phyloP scores from a whole-genome alignment of 1,284 basidiomycete species.

The Cutaneotrichosporon cyanovorans region DNA sequence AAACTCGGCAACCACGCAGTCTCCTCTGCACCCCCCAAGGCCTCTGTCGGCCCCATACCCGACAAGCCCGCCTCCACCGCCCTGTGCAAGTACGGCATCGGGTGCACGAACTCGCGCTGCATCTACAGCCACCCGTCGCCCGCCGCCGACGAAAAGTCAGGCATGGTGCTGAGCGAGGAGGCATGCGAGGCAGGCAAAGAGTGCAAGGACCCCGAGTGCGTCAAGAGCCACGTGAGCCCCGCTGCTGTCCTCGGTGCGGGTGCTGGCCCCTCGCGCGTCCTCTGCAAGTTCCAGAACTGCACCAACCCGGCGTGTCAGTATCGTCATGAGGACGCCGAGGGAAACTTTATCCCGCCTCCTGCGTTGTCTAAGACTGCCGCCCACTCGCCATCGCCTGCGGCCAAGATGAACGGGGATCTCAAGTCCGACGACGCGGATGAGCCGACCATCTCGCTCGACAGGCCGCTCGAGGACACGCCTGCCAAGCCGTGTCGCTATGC shows the following conservation, averaged over 20 bases:
- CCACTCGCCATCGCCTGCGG: background rate
- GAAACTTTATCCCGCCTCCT: constrained; percentile 43
- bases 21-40: constrained; percentile 25
- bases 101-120: constrained; percentile 80
- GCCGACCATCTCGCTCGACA: constrained; percentile 21
- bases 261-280: constrained; percentile 36
- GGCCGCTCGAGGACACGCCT: constrained; percentile 24
- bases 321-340: constrained; percentile 44
- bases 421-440: no score
- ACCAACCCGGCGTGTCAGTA: constrained; percentile 45
- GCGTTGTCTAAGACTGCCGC: constrained; percentile 30
- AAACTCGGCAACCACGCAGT: constrained; percentile 32
- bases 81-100: constrained; percentile 80
- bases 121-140: constrained; percentile 85
- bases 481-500: constrained; percentile 31
- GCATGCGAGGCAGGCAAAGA: constrained; percentile 68
- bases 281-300: constrained; percentile 46
- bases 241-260: constrained; percentile 55
- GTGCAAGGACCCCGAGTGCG: constrained; percentile 84
- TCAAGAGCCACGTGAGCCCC: constrained; percentile 78
- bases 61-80: constrained; percentile 44
- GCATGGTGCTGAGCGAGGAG: constrained; percentile 85
- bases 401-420: background rate
- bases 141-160: constrained; percentile 80
- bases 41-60: constrained; percentile 36